phyloP scores from a whole-genome alignment of 306 rosid genomes.

The Lotus japonicus region DNA sequence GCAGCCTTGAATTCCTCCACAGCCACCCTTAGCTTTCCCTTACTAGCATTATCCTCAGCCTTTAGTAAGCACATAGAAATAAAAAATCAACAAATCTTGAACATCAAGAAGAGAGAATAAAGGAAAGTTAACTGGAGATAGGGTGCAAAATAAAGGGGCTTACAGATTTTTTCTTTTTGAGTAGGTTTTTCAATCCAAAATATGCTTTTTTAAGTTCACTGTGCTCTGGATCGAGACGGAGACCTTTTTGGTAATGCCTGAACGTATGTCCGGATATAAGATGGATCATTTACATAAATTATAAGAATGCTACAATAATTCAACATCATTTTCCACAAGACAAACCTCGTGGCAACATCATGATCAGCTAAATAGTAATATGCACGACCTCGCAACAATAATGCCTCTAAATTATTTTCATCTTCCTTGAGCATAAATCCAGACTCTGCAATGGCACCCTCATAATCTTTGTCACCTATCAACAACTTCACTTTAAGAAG shows the following conservation, averaged over 20 bases:
- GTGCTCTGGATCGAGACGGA: constrained; percentile 96
- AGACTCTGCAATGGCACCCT: constrained; percentile 70
- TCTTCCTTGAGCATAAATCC: constrained; percentile 86
- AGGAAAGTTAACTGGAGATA: background rate
- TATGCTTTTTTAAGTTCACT: constrained; percentile 86
- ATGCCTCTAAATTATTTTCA: constrained; percentile 78
- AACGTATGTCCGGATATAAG: constrained; percentile 4
- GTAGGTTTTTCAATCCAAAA: constrained; percentile 88
- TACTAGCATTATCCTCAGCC: constrained; percentile 90
- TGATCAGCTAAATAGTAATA: constrained; percentile 98
- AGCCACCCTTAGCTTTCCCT: constrained; percentile 86
- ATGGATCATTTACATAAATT: background rate
- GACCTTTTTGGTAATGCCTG: constrained; percentile 98
- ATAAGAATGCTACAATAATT: background rate
- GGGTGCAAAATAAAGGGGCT: constrained; percentile 24
- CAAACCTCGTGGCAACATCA: constrained; percentile 88
- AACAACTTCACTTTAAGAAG: constrained; percentile 67
- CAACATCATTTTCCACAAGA: constrained; percentile 11
- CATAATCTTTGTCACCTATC: constrained; percentile 73
- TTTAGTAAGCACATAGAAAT: constrained; percentile 29
- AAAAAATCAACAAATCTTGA: constrained; percentile 13
- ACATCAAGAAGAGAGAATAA: constrained; percentile 5
- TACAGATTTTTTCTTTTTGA: constrained; percentile 87
- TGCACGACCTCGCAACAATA: constrained; percentile 87
- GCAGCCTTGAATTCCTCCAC: constrained; percentile 84